Percentiles rank a stretch among this genome's conserved stretches.
phyloP scores from a whole-genome alignment of 768 basidiomycete species.

The Leccinum variicolor region DNA sequence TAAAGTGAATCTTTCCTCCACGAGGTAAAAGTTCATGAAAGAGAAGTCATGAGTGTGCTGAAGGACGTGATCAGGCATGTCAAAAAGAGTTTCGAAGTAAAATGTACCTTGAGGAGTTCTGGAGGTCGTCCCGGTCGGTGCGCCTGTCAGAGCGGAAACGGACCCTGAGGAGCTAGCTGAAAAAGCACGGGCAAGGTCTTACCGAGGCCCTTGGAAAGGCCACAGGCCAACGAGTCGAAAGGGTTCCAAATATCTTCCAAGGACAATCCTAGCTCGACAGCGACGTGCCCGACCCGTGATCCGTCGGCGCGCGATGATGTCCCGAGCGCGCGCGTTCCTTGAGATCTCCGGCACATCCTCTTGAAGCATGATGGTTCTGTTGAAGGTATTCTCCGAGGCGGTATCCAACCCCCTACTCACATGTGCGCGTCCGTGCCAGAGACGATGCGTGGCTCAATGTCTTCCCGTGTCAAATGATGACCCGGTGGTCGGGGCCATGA shows the following conservation, averaged over 20 bases:
- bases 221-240: constrained; percentile 85
- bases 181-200: constrained; percentile 14
- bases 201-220: constrained; percentile 97
- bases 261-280: constrained; percentile 62
- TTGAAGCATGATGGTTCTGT: constrained; percentile 90
- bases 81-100: too few relatives aligned
- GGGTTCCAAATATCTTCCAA: constrained; percentile 79
- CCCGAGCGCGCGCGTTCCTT: constrained; percentile 62
- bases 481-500: constrained; percentile 34
- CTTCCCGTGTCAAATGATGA: constrained; percentile 77
- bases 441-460: constrained; percentile 65
- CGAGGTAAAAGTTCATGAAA: too few relatives aligned
- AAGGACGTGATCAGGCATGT: too few relatives aligned
- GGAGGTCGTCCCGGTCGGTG: constrained; percentile 63
- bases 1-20: too few relatives aligned
- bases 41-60: too few relatives aligned
- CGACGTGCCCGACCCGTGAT: constrained; percentile 92
- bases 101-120: too few relatives aligned
- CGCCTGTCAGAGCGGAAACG: constrained; percentile 41
- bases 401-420: constrained; percentile 31
- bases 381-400: constrained; percentile 89
- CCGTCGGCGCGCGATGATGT: constrained; percentile 87
- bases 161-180: neutral
- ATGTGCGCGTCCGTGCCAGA: constrained; percentile 62
- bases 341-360: constrained; percentile 82